phyloP scores from a whole-genome alignment of 345 rosid species.

The Bruguiera gymnorhiza region DNA sequence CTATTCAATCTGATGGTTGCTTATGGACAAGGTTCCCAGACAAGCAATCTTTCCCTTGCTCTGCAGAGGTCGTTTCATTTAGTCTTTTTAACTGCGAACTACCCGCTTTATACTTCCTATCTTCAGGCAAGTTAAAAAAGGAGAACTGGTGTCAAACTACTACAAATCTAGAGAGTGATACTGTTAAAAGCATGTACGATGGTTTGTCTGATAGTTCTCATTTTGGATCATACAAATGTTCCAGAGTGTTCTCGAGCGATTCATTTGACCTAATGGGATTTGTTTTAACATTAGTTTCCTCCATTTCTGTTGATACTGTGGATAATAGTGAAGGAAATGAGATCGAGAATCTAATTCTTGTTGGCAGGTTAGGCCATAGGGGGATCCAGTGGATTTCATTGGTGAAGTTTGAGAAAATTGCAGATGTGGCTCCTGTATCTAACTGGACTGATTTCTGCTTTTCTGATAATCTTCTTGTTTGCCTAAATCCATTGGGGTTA shows the following conservation, averaged over 20 bases:
- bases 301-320: constrained; percentile 29
- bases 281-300: constrained; percentile 45
- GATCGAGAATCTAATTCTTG: constrained; percentile 45
- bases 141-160: constrained; percentile 29
- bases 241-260: constrained; percentile 70
- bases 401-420: constrained; percentile 53
- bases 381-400: constrained; percentile 85
- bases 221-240: constrained; percentile 52
- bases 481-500: constrained; percentile 68
- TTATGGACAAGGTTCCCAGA: constrained; percentile 66
- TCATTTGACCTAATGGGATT: constrained; percentile 77
- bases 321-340: constrained; percentile 35
- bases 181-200: constrained; percentile 27
- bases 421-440: constrained; percentile 28
- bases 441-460: constrained; percentile 85
- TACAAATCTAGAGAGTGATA: constrained; percentile 28
- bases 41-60: constrained; percentile 59
- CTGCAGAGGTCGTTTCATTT: constrained; percentile 84
- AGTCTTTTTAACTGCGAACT: constrained; percentile 48
- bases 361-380: constrained; percentile 53
- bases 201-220: constrained; percentile 27
- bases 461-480: constrained; percentile 79
- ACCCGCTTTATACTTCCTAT: constrained; percentile 39
- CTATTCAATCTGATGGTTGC: constrained; percentile 52
- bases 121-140: constrained; percentile 25